Percentiles rank a stretch among this genome's conserved stretches.
Conservation (phyloP, 495 filamentous ascomycete species). For the Talaromyces borbonicus region DNA sequence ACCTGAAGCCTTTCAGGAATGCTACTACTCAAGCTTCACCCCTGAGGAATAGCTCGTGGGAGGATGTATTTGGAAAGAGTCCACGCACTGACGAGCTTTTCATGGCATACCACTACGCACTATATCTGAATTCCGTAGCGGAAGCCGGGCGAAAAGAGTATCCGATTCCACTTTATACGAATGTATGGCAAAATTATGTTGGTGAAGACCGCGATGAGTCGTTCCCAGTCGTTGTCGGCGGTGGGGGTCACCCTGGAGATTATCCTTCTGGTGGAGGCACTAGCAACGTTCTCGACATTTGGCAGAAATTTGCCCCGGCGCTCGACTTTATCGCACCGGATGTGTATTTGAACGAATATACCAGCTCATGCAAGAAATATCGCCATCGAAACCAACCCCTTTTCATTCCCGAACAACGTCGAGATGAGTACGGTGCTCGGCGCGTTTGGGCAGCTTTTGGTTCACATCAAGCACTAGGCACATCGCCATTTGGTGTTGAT, state of each 20-base stretch:
- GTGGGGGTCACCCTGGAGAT: constrained; percentile 32
- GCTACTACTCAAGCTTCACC: constrained; percentile 9
- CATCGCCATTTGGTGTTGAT: constrained; percentile 39
- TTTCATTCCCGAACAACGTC: constrained; percentile 42
- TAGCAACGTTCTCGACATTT: constrained; percentile 34
- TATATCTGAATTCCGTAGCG: constrained; percentile 34
- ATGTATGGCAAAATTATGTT: constrained; percentile 36
- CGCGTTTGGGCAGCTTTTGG: constrained; percentile 36
- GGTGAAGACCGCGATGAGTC: constrained; percentile 20
- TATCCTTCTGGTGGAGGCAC: constrained; percentile 38
- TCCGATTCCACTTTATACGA: constrained; percentile 36
- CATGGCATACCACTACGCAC: constrained; percentile 40
- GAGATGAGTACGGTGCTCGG: constrained; percentile 37
- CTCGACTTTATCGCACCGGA: constrained; percentile 42
- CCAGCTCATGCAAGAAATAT: constrained; percentile 30
- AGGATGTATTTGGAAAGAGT: constrained; percentile 29
- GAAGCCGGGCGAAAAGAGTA: constrained; percentile 32
- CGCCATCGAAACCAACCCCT: constrained; percentile 34
- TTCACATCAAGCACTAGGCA: constrained; percentile 31
- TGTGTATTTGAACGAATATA: constrained; percentile 37
- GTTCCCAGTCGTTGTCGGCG: constrained; percentile 30
- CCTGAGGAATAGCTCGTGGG: constrained; percentile 18
- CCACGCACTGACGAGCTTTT: constrained; percentile 37
- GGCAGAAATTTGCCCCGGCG: constrained; percentile 29
- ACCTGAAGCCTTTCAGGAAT: constrained; percentile 18